Evolutionary conservation across 2,329 filamentous ascomycete species (phyloP).

Genomic region (Xylariaceae sp.): DNA sequence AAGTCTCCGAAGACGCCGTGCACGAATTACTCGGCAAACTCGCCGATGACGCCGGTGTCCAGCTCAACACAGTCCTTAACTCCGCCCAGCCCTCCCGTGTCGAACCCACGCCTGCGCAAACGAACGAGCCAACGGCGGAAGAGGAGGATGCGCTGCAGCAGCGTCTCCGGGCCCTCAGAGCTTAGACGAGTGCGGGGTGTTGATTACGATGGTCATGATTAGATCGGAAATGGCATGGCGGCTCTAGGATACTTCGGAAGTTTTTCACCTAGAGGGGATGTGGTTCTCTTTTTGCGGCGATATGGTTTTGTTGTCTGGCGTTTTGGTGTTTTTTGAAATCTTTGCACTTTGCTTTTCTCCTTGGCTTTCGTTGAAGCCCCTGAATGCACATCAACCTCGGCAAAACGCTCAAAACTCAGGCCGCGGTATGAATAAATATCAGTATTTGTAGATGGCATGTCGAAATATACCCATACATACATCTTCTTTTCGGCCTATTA

Average conservation of each 20-base stretch:
- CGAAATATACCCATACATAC: background rate
- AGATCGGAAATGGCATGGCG: conserved; percentile 1
- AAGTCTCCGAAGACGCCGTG: conserved; percentile 76
- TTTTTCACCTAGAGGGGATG: background rate
- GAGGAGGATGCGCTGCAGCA: conserved; percentile 71
- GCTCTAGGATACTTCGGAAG: background rate
- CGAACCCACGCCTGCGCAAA: conserved; percentile 46
- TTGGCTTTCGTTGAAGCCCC: background rate
- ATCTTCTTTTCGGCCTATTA: background rate
- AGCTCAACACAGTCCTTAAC: conserved; percentile 70
- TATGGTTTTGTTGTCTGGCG: conserved; percentile 7
- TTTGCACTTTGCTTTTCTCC: too few species aligned
- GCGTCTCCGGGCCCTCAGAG: conserved; percentile 51
- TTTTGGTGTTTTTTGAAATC: too few species aligned
- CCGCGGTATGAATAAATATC: background rate
- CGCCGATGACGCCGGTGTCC: conserved; percentile 81
- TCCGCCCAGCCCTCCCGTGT: conserved; percentile 50
- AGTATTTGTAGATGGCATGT: background rate
- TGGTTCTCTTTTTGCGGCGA: background rate
- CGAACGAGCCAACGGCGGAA: conserved; percentile 65
- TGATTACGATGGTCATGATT: conserved; percentile 6
- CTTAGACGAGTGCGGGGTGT: conserved; percentile 32
- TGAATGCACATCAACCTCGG: background rate
- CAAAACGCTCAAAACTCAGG: background rate
- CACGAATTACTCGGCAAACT: conserved; percentile 80